Evolutionary conservation across 345 rosid genomes (phyloP).

Genomic region (Brassica juncea): DNA sequence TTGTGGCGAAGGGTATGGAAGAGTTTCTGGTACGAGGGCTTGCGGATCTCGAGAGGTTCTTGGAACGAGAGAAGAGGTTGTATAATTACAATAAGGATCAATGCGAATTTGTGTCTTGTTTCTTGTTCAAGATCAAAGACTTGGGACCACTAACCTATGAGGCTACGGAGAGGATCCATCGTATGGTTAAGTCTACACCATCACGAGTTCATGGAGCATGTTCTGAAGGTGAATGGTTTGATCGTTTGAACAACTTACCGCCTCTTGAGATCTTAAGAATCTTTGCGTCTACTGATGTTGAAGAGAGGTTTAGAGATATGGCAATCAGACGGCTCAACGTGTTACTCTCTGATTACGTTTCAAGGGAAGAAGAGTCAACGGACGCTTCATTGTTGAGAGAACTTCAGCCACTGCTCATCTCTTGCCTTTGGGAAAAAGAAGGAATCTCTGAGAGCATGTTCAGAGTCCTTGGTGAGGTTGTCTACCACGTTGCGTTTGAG

Average conservation of each 20-base stretch:
- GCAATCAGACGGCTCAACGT: conserved; percentile 4
- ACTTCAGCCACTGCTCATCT: conserved; percentile 16
- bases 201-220: background rate
- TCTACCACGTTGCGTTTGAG: conserved; percentile 12
- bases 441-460: conserved; percentile 23
- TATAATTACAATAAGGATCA: background rate
- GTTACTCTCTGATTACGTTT: background rate
- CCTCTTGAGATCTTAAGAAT: background rate
- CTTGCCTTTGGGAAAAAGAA: conserved; percentile 3
- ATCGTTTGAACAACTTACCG: background rate
- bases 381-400: background rate
- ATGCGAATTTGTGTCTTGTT: background rate
- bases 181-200: background rate
- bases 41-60: background rate
- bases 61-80: background rate
- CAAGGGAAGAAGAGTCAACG: background rate
- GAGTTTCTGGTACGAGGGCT: conserved; percentile 4
- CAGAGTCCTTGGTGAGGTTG: conserved; percentile 17
- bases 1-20: conserved; percentile 3
- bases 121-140: background rate
- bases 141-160: background rate
- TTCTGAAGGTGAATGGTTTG: background rate
- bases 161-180: background rate
- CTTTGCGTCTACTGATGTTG: background rate
- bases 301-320: background rate